Base-by-base conservation (phyloP, 2,329 filamentous ascomycete species). In the Penicillium capsulatum region DNA sequence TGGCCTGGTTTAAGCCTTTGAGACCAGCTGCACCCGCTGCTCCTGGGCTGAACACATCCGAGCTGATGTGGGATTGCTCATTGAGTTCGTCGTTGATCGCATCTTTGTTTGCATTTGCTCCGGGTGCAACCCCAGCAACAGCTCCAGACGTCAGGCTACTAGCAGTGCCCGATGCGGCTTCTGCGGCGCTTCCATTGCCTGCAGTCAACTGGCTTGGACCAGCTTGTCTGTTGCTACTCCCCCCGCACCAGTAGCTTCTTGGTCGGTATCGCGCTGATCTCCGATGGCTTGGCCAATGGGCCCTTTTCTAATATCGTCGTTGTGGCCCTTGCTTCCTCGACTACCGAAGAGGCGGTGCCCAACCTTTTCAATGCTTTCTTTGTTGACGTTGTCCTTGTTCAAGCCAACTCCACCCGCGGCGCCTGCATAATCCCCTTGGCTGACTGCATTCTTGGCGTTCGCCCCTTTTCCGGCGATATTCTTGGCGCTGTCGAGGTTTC, bases 271-370 rank as follows among this genome's bases (percentile, higher is more conserved):
- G 35, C 45, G 36, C 24, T 44, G 48, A 9, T 36, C 36, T 17
- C 19, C 17, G 8, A 14, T 24, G 36, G 5, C 45, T 40, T 8
- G 39, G 38, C 9, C 45, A 47, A 53, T 50, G 10, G 51, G 52
- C 3, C 52, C 52, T 14, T 37, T 53, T 22, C 36, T 40, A 16
- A 55, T 55, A 31, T 55, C 52, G n/a, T 45, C 31, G 11, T 54
- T 54, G 6, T 44, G 36, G 7, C 19, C 32, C 11, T 36, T 36
- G 0, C 24, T 26, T 31, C 42, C 34, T 22, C 17, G 20, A 14
- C 24, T 14, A n/a, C 40, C 40, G 26, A 41, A 47, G 17, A 39
- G 33, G 17, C 40, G 37, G 5, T 22, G 8, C 8, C 40, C 42
- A 7, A 41, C 14, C 3, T 45, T 34, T 14, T 50, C 37, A 4